Evolutionary conservation across 192 early-diverging fungal genomes (phyloP).

Genomic region (Piromyces sp.): DNA sequence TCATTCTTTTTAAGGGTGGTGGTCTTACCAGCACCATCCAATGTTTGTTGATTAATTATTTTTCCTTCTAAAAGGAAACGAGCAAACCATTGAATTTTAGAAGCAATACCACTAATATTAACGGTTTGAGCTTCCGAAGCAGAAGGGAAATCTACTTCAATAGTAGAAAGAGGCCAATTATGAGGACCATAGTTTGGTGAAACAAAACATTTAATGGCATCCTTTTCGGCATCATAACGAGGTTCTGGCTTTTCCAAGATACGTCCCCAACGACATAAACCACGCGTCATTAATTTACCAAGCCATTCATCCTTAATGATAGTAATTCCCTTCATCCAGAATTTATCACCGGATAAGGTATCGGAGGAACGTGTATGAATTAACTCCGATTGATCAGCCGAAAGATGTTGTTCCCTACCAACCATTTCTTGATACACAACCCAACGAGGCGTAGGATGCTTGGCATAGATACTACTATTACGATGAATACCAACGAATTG

Average conservation of each 20-base stretch:
- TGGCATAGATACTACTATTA: conserved; percentile 12
- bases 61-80: conserved; percentile 25
- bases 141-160: conserved; percentile 14
- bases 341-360: not conserved
- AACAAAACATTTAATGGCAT: conserved; percentile 18
- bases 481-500: conserved; percentile 11
- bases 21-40: not conserved
- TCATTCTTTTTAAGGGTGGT: not conserved
- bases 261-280: conserved; percentile 53
- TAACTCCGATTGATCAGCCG: conserved; percentile 10
- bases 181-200: conserved; percentile 27
- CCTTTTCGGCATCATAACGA: conserved; percentile 26
- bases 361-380: not conserved
- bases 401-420: conserved; percentile 22
- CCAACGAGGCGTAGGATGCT: conserved; percentile 23
- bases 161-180: conserved; percentile 26
- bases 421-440: conserved; percentile 34
- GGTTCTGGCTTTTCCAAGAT: conserved; percentile 59
- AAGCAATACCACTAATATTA: conserved; percentile 3
- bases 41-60: not conserved
- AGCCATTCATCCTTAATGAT: conserved; percentile 66
- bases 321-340: conserved; percentile 60
- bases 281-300: conserved; percentile 45
- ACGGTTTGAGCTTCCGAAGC: not conserved
- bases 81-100: conserved; percentile 19